phyloP scores from a whole-genome alignment of 192 early-diverging fungal genomes.

The Thamnidium elegans region DNA sequence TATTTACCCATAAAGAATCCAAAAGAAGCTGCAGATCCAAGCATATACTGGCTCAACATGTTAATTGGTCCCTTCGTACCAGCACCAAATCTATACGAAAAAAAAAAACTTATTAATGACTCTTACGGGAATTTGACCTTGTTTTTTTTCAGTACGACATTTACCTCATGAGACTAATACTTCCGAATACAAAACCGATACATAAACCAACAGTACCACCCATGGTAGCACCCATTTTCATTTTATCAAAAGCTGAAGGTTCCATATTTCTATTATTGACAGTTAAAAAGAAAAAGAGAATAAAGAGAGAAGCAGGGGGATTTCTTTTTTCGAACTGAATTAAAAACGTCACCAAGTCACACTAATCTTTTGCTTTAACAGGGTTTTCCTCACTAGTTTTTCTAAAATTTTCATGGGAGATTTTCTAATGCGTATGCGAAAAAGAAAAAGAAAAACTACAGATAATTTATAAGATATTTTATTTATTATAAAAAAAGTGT shows the following conservation, averaged over 20 bases:
- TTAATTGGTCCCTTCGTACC: slow-evolving; percentile 67
- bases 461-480: too few species aligned
- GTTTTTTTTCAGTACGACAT: not conserved
- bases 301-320: too few species aligned
- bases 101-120: not conserved
- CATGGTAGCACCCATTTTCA: slow-evolving; percentile 65
- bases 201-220: slow-evolving; percentile 62
- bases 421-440: too few species aligned
- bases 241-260: slow-evolving; percentile 52
- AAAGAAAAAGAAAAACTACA: too few species aligned
- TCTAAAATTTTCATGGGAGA: too few species aligned
- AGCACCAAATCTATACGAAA: slow-evolving; percentile 60
- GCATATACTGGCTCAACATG: slow-evolving; percentile 71
- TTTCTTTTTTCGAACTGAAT: too few species aligned
- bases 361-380: too few species aligned
- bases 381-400: too few species aligned
- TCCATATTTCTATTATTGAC: slow-evolving; percentile 37
- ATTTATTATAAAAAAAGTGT: too few species aligned
- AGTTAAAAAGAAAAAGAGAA: too few species aligned
- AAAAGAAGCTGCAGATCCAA: slow-evolving; percentile 76
- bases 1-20: slow-evolving; percentile 74
- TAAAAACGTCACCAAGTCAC: too few species aligned
- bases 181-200: slow-evolving; percentile 59
- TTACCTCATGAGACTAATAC: slow-evolving; percentile 48
- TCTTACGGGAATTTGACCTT: not conserved